A percentile compares a stretch with the other conserved stretches of the same genome.
phyloP scores from a whole-genome alignment of 805 yeast species.

The Starmerella bombicola region DNA sequence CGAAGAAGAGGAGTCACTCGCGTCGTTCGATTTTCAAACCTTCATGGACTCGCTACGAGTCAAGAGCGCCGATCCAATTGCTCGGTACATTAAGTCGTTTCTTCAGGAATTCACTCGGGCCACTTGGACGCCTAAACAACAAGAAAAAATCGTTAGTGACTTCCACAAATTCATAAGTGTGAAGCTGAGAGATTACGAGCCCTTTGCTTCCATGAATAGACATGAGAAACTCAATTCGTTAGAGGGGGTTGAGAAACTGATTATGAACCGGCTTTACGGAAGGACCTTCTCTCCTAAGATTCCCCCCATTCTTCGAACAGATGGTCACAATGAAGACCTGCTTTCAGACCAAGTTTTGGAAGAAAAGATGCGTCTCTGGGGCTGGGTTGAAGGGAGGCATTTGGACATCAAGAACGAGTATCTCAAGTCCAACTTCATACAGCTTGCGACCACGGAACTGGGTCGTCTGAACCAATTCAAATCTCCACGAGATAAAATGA shows the following conservation, averaged over 20 bases:
- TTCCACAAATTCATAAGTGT: constrained; percentile 56
- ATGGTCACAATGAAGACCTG: constrained; percentile 51
- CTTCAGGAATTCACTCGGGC: constrained; percentile 59
- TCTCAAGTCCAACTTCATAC: constrained; percentile 41
- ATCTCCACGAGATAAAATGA: constrained; percentile 89
- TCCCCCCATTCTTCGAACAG: constrained; percentile 36
- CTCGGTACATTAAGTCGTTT: constrained; percentile 74
- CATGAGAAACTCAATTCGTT: constrained; percentile 57
- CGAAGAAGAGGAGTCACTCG: constrained; percentile 19
- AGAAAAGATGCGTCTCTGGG: constrained; percentile 45
- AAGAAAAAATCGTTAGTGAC: constrained; percentile 61
- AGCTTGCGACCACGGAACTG: constrained; percentile 61
- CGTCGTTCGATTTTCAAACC: constrained; percentile 67
- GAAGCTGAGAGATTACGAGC: constrained; percentile 38
- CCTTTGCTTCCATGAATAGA: constrained; percentile 41
- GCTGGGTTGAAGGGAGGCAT: constrained; percentile 63
- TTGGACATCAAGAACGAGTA: constrained; percentile 54
- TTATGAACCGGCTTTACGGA: constrained; percentile 74
- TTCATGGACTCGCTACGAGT: constrained; percentile 61
- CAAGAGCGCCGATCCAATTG: constrained; percentile 76
- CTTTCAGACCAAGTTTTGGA: constrained; percentile 43
- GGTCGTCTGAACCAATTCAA: constrained; percentile 67
- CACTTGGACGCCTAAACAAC: constrained; percentile 64
- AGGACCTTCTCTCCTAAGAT: constrained; percentile 70
- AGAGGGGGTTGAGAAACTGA: constrained; percentile 85